Conservation (phyloP, 2,329 filamentous ascomycete genomes). For the Colletotrichum melonis region DNA sequence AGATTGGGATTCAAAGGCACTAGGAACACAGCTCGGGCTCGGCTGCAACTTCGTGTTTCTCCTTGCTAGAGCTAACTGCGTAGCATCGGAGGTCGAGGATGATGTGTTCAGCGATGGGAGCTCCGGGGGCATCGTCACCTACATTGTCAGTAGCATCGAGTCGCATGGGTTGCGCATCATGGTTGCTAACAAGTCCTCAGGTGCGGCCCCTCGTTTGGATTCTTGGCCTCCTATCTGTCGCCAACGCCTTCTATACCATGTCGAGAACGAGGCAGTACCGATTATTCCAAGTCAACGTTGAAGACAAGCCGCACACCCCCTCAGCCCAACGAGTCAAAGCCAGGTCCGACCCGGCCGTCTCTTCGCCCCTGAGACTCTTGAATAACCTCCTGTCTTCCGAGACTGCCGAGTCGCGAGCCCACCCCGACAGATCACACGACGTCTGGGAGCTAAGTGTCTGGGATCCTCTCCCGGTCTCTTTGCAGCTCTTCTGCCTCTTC, state of each 20-base stretch:
- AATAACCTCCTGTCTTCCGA: constrained; percentile 74
- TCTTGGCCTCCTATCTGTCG: constrained; percentile 72
- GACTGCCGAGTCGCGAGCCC: constrained; percentile 83
- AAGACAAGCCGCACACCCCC: constrained; percentile 79
- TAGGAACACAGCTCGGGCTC: constrained; percentile 81
- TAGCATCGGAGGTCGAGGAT: constrained; percentile 66
- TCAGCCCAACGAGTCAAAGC: constrained; percentile 91
- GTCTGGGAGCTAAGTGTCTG: constrained; percentile 96
- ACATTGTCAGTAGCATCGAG: constrained; percentile 56
- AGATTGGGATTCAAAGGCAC: constrained; percentile 87
- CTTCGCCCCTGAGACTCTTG: constrained; percentile 83
- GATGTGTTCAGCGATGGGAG: constrained; percentile 86
- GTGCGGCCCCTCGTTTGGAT: constrained; percentile 77
- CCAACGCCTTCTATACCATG: constrained; percentile 87
- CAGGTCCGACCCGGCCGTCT: constrained; percentile 81
- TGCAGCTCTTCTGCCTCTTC: constrained; percentile 89
- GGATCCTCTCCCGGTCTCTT: constrained; percentile 88
- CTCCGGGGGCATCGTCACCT: constrained; percentile 73
- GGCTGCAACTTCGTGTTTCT: constrained; percentile 83
- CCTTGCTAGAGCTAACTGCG: constrained; percentile 83
- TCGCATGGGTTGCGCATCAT: constrained; percentile 15
- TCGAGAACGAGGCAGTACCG: constrained; percentile 86
- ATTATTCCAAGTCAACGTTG: constrained; percentile 88
- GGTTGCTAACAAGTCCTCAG: constrained; percentile 52
- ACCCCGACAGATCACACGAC: constrained; percentile 84